phyloP scores from a whole-genome alignment of 768 basidiomycete genomes.

The Lyophyllum shimeji region DNA sequence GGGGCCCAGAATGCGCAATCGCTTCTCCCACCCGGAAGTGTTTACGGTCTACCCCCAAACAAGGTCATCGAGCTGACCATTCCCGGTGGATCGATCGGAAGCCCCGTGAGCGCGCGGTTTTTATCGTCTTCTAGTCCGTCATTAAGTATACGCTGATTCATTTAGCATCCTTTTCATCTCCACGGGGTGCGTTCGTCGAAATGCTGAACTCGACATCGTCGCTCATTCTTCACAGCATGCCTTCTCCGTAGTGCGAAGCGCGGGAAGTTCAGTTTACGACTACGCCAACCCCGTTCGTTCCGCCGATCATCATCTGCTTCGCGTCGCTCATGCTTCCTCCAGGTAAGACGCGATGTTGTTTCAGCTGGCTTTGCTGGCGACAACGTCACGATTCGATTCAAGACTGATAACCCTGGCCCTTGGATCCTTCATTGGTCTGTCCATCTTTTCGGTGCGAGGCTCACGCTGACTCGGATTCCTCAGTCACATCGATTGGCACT shows the following conservation, averaged over 20 bases:
- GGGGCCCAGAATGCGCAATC: slow-evolving; percentile 31
- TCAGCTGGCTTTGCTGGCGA: slow-evolving; percentile 28
- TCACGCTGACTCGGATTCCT: neutral
- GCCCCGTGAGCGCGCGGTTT: slow-evolving; percentile 27
- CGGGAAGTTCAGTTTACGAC: slow-evolving; percentile 36
- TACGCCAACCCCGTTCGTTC: slow-evolving; percentile 57
- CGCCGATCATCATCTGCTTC: no score
- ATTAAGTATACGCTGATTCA: neutral
- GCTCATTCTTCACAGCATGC: slow-evolving; percentile 24
- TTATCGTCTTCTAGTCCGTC: neutral
- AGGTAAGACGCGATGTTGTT: slow-evolving; percentile 36
- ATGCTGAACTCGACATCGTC: neutral
- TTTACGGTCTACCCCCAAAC: slow-evolving; percentile 41
- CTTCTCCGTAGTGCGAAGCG: slow-evolving; percentile 41
- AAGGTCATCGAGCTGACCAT: slow-evolving; percentile 49
- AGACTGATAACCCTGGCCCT: slow-evolving; percentile 63
- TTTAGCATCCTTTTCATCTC: slow-evolving; percentile 42
- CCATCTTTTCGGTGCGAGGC: neutral
- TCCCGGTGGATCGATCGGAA: slow-evolving; percentile 34
- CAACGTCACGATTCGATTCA: slow-evolving; percentile 54
- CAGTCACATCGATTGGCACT: slow-evolving; percentile 48
- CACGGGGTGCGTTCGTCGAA: slow-evolving; percentile 32
- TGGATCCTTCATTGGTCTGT: slow-evolving; percentile 40
- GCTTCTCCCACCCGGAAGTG: slow-evolving; percentile 38
- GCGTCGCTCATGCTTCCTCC: neutral